Evolutionary conservation across 106 monocot species (phyloP).

Genomic region (Ottelia alismoides): DNA sequence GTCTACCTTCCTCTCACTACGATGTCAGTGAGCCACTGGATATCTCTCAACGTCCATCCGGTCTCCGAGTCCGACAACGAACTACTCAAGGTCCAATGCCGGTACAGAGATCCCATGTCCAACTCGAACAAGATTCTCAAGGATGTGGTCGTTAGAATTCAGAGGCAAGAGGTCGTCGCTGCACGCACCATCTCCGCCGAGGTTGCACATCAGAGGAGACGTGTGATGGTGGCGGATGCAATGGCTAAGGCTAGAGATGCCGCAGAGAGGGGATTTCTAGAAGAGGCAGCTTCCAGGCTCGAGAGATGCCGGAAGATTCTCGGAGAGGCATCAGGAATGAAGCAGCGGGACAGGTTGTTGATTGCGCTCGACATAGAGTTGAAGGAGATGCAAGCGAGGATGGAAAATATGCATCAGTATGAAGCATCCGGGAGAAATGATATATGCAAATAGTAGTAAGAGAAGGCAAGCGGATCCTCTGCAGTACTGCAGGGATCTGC

Average conservation of each 20-base stretch:
- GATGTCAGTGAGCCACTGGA: conserved; percentile 54
- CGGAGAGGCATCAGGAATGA: conserved; percentile 25
- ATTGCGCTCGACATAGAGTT: conserved; percentile 49
- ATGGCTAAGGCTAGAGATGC: conserved; percentile 42
- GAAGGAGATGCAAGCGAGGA: conserved; percentile 77
- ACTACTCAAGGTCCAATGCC: conserved; percentile 15
- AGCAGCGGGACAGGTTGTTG: conserved; percentile 33
- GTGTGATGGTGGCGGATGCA: conserved; percentile 47
- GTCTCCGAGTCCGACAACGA: background rate
- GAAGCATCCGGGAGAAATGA: no score
- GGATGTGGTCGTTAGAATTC: background rate
- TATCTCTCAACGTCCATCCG: conserved; percentile 33
- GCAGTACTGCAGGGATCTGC: no score
- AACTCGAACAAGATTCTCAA: conserved; percentile 23
- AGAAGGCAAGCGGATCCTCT: no score
- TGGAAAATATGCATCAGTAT: conserved; percentile 51
- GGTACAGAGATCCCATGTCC: conserved; percentile 31
- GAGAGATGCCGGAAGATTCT: conserved; percentile 29
- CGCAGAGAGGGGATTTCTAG: conserved; percentile 50
- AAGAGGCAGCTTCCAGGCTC: conserved; percentile 42
- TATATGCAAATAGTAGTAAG: no score
- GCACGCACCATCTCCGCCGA: conserved; percentile 23
- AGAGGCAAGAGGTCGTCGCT: background rate
- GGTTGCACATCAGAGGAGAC: conserved; percentile 65
- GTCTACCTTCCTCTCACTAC: no score